phyloP scores from a whole-genome alignment of 345 rosid species.

The Cardamine chenopodiifolia region DNA sequence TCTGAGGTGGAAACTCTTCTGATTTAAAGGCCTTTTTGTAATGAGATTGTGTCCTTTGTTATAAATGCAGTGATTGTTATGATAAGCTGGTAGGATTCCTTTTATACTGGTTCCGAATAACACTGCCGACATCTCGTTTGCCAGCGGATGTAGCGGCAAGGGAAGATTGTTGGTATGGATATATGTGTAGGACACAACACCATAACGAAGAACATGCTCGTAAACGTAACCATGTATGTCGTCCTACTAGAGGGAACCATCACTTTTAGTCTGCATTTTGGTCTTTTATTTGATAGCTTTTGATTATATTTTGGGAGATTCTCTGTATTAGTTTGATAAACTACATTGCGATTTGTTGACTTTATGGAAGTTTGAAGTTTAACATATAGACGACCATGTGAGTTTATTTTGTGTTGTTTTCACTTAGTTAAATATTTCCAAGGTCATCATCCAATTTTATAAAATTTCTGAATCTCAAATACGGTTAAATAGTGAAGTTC shows the following conservation, averaged over 20 bases:
- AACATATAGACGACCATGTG: not conserved
- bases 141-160: slow-evolving; percentile 64
- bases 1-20: too few species aligned
- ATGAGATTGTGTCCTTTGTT: not conserved
- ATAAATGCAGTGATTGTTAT: slow-evolving; percentile 66
- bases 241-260: slow-evolving; percentile 67
- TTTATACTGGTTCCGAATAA: slow-evolving; percentile 79
- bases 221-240: slow-evolving; percentile 84
- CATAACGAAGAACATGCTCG: slow-evolving; percentile 87
- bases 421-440: too few species aligned
- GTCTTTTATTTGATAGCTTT: not conserved
- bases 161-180: slow-evolving; percentile 92
- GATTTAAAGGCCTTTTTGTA: not conserved
- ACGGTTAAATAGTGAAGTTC: too few species aligned
- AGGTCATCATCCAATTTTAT: too few species aligned
- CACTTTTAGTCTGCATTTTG: slow-evolving; percentile 7
- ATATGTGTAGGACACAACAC: slow-evolving; percentile 82
- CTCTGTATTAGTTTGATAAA: not conserved
- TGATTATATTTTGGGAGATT: not conserved
- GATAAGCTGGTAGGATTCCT: slow-evolving; percentile 79
- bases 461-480: too few species aligned
- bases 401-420: too few species aligned
- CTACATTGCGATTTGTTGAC: not conserved
- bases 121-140: slow-evolving; percentile 53
- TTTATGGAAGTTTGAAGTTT: not conserved